Evolutionary conservation across 2,329 filamentous ascomycete genomes (phyloP).

Genomic region (Aspergillus ochraceoroseus): DNA sequence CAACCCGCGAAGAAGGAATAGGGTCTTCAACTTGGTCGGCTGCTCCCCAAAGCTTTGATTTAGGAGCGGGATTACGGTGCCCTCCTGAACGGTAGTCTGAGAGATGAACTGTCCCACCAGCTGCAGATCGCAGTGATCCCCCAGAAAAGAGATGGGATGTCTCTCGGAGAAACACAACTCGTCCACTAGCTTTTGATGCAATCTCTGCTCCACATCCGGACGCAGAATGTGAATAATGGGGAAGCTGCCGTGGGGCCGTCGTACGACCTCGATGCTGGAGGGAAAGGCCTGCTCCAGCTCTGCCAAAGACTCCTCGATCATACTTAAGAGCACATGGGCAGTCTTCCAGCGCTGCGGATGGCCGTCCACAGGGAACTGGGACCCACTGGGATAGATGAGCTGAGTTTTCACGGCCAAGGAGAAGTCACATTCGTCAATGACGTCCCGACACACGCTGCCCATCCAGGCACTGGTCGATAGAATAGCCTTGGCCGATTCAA

Average conservation of each 20-base stretch:
- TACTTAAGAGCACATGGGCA: slow-evolving; percentile 1
- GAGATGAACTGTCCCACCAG: too few species aligned
- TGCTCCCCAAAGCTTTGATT: too few species aligned
- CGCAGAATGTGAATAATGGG: slow-evolving; percentile 22
- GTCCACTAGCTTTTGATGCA: slow-evolving; percentile 15
- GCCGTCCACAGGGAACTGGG: slow-evolving; percentile 47
- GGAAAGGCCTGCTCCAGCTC: slow-evolving; percentile 8
- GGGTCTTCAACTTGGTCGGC: slow-evolving; percentile 6
- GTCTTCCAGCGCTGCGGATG: slow-evolving; percentile 10
- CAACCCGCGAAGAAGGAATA: slow-evolving; percentile 43
- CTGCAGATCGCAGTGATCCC: too few species aligned
- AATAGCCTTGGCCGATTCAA: background rate
- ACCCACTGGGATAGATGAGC: slow-evolving; percentile 58
- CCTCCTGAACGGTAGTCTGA: too few species aligned
- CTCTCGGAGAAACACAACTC: too few species aligned
- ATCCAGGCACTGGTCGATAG: slow-evolving; percentile 2
- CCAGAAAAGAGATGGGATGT: too few species aligned
- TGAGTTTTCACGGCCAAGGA: slow-evolving; percentile 58
- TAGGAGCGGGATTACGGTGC: too few species aligned
- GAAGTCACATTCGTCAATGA: slow-evolving; percentile 63
- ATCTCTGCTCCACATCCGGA: slow-evolving; percentile 7
- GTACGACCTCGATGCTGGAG: slow-evolving; percentile 15
- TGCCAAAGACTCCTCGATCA: slow-evolving; percentile 5
- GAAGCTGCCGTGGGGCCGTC: slow-evolving; percentile 15
- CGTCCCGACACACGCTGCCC: slow-evolving; percentile 43